These are phyloP conservation scores for Ceratocystis destructans DNA, from an alignment of 2,329 filamentous ascomycete genomes.

Conservation along the genomic window DNA sequence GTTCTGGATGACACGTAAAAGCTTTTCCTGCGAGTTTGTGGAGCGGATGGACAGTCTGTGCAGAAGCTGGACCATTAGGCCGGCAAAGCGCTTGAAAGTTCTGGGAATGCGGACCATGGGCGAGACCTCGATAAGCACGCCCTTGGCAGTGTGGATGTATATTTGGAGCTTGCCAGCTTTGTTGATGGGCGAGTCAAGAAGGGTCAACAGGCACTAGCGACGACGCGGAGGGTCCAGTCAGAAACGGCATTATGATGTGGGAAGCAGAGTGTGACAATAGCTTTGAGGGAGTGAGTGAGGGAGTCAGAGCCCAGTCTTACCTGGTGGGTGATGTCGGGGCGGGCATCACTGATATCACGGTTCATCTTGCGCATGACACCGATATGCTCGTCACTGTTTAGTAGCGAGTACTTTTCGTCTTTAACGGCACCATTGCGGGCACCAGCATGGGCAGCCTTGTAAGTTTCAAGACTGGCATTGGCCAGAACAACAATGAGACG, in stretches of 20 bases:
- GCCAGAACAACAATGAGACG: slow-evolving; percentile 90
- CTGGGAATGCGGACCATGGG: slow-evolving; percentile 95
- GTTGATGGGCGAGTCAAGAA: slow-evolving; percentile 96
- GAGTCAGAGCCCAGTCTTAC: slow-evolving; percentile 37
- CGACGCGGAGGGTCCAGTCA: too few relatives aligned
- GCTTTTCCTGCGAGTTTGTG: slow-evolving; percentile 92
- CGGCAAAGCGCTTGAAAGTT: slow-evolving; percentile 97
- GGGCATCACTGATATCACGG: slow-evolving; percentile 91
- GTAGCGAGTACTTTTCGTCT: slow-evolving; percentile 91
- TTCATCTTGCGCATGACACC: slow-evolving; percentile 99
- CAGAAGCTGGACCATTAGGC: slow-evolving; percentile 94
- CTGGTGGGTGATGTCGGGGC: slow-evolving; percentile 97
- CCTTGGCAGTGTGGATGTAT: slow-evolving; percentile 95
- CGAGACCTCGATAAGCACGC: slow-evolving; percentile 92
- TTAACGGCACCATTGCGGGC: slow-evolving; percentile 50
- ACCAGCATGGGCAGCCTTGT: slow-evolving; percentile 72
- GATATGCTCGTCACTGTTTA: slow-evolving; percentile 98
- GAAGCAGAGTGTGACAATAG: too few relatives aligned
- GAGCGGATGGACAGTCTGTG: slow-evolving; percentile 93
- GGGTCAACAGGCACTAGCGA: slow-evolving; percentile 77
- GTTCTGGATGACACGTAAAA: slow-evolving; percentile 94
- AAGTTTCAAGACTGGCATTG: slow-evolving; percentile 94
- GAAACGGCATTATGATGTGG: too few relatives aligned
- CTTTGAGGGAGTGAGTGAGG: too few relatives aligned
- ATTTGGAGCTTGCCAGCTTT: slow-evolving; percentile 96